A percentile compares a stretch with the other conserved stretches of the same genome.
phyloP scores from a whole-genome alignment of 2,329 filamentous ascomycete species.

The Magnaporthiopsis incrustans region DNA sequence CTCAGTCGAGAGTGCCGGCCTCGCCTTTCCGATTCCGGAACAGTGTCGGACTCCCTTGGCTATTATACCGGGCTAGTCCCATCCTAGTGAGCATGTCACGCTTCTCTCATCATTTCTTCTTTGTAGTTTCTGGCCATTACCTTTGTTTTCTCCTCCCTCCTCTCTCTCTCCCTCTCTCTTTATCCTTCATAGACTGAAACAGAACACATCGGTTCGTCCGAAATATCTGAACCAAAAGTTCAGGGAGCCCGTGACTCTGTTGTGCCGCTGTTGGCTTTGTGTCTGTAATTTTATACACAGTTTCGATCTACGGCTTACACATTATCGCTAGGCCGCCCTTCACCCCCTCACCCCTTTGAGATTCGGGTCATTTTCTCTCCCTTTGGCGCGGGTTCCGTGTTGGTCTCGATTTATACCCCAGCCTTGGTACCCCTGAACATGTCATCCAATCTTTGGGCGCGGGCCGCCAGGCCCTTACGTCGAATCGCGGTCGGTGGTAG shows the following conservation, averaged over 20 bases:
- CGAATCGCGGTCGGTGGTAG: slow-evolving; percentile 13
- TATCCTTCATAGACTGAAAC: background rate
- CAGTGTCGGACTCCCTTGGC: background rate
- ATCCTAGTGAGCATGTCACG: background rate
- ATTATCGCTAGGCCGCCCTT: background rate
- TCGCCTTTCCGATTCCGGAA: slow-evolving; percentile 1
- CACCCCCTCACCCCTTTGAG: too few relatives aligned
- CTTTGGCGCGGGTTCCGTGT: background rate
- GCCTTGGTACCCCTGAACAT: slow-evolving; percentile 16
- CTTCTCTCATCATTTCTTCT: background rate
- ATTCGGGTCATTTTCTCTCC: background rate
- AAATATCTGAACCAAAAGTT: background rate
- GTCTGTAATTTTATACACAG: background rate
- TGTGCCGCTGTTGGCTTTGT: background rate
- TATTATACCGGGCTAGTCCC: background rate
- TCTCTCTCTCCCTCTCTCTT: too few relatives aligned
- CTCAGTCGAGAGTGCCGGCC: background rate
- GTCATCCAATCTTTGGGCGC: slow-evolving; percentile 20
- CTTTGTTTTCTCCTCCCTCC: background rate
- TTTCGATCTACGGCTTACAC: background rate
- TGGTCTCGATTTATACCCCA: background rate
- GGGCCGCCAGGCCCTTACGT: slow-evolving; percentile 19
- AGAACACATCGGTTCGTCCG: background rate
- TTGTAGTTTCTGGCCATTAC: background rate
- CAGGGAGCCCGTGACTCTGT: background rate